Conservation (phyloP, 805 yeast genomes). For the Helenozyma rhizophorensis region DNA sequence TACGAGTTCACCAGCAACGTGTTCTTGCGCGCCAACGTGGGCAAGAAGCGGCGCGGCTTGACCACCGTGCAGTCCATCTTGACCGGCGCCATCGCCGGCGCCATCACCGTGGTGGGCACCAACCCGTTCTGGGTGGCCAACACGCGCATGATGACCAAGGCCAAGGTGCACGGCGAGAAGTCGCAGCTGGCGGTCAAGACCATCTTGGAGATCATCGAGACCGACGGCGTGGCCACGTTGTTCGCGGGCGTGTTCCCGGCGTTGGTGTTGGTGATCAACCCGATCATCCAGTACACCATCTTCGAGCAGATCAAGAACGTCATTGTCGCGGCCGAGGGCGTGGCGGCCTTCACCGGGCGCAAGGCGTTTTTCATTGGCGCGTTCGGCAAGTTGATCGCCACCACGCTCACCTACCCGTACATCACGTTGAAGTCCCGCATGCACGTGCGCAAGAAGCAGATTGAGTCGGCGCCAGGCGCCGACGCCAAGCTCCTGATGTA, state of each 20-base stretch:
- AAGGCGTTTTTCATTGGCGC: slow-evolving; percentile 90
- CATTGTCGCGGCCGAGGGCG: slow-evolving; percentile 51
- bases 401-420: slow-evolving; percentile 85
- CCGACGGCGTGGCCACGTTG: slow-evolving; percentile 67
- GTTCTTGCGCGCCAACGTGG: slow-evolving; percentile 33
- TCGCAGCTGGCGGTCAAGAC: slow-evolving; percentile 48
- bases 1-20: slow-evolving; percentile 65
- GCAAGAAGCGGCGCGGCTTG: slow-evolving; percentile 35
- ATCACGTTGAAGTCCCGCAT: slow-evolving; percentile 84
- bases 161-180: slow-evolving; percentile 22
- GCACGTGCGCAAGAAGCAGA: slow-evolving; percentile 55
- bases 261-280: slow-evolving; percentile 77
- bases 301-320: slow-evolving; percentile 80
- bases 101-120: slow-evolving; percentile 73
- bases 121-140: slow-evolving; percentile 96
- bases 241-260: slow-evolving; percentile 90
- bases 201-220: slow-evolving; percentile 56
- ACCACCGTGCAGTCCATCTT: slow-evolving; percentile 63
- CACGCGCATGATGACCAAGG: slow-evolving; percentile 73
- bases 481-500: slow-evolving; percentile 35
- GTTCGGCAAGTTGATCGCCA: slow-evolving; percentile 84
- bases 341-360: slow-evolving; percentile 50
- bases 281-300: slow-evolving; percentile 87
- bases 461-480: slow-evolving; percentile 10
- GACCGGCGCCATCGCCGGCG: slow-evolving; percentile 85